Evolutionary conservation across 352 stramenopile genomes (phyloP), one percentile per base, ranked within the genome.

Genomic region (Stephanocyclus meneghinianus): DNA sequence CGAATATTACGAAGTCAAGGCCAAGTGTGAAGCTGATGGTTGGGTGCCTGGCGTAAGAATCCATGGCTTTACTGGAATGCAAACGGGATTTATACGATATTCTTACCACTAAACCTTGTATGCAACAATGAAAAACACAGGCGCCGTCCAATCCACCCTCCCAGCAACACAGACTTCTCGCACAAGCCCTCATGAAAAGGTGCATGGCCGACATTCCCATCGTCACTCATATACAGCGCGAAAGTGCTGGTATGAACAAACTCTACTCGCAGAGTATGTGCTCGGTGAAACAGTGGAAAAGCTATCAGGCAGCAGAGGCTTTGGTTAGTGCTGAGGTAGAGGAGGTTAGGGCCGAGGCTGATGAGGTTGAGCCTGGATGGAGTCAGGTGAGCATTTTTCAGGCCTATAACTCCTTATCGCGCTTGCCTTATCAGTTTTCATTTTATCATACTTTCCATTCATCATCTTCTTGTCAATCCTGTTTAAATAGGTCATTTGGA

Each of bases 231-330:
- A 93, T 95, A 85, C 91, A 95, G 74, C 95, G 94, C 74, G 91
- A 95, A 76, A 91, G 88, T 32, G 69, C 82, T 29, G 91, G 91
- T 37, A 95, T 95, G 87, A 93, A 95, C 69, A 94, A 94, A 77
- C 75, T 95, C 26, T 95, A 95, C 71, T 82, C 90, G 35, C 89
- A 95, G 73, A 92, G 87, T 59, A 95, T 95, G 91, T 95, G 92
- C 72, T 91, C 84, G 15, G 89, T 94, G 15, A 92, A 90, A 45
- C 91, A 95, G 74, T 95, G 91, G 91, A 86, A 91, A 47, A 76
- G 86, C 16, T 95, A 92, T 72, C 91, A 95, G 79, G 80, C 80
- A 37, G 90, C 90, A 21, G 91, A 95, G 74, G 71, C 74, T 2
- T 85, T 95, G 85, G 91, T 95, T 26, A 91, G 83, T 16, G 71